Percentiles rank a stretch among this genome's conserved stretches.
Evolutionary conservation across 208 protist genomes (phyloP).

Genomic region (Trypanosoma melophagium): DNA sequence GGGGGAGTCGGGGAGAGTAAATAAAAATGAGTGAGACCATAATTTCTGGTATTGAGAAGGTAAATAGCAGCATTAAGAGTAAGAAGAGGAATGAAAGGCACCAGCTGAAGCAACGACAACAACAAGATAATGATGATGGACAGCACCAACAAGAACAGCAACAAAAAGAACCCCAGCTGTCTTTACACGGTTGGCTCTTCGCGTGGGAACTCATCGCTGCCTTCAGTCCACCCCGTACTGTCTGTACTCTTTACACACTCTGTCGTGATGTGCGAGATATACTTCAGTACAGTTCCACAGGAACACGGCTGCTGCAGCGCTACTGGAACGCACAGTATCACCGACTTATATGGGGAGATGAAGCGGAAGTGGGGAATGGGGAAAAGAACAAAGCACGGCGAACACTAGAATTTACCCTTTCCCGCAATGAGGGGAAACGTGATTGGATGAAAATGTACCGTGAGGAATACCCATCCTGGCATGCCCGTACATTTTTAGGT

Average conservation of each 20-base stretch:
- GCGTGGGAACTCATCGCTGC: slow-evolving; percentile 71
- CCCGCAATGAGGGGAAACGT: slow-evolving; percentile 53
- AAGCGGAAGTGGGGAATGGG: background rate
- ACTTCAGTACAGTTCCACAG: slow-evolving; percentile 43
- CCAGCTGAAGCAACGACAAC: too few species aligned
- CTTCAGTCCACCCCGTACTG: slow-evolving; percentile 55
- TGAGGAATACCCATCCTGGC: slow-evolving; percentile 69
- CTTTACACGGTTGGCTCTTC: slow-evolving; percentile 45
- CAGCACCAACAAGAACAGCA: background rate
- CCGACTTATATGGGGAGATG: slow-evolving; percentile 52
- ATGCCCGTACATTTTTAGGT: slow-evolving; percentile 50
- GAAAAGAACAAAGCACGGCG: slow-evolving; percentile 17
- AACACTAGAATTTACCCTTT: slow-evolving; percentile 37
- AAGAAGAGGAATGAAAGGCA: too few species aligned
- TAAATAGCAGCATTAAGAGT: too few species aligned
- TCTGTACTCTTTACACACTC: slow-evolving; percentile 53
- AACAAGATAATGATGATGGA: background rate
- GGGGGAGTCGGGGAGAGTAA: too few species aligned
- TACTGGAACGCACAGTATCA: slow-evolving; percentile 85
- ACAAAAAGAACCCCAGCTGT: background rate
- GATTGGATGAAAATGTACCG: slow-evolving; percentile 66
- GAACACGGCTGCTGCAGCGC: slow-evolving; percentile 61
- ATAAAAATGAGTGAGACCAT: too few species aligned
- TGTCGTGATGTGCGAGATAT: slow-evolving; percentile 42
- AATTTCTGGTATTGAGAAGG: too few species aligned